phyloP scores from a whole-genome alignment of 306 rosid species.

The Gastrolobium villosum region DNA sequence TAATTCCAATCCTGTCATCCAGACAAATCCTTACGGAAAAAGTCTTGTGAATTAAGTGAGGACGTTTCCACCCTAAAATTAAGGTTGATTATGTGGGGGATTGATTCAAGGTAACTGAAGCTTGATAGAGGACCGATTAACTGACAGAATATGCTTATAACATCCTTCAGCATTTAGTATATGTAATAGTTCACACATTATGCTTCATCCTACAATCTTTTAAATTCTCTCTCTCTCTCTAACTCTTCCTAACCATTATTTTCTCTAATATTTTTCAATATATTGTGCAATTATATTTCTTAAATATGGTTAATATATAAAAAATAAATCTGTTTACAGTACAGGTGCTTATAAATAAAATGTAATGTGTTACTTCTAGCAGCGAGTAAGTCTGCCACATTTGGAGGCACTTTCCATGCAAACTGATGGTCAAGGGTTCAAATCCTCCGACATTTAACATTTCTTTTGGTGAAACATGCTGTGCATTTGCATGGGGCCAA shows the following conservation, averaged over 20 bases:
- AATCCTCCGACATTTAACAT: slow-evolving; percentile 5
- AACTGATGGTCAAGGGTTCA: not conserved
- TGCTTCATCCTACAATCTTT: slow-evolving; percentile 1
- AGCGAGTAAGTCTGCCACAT: slow-evolving; percentile 15
- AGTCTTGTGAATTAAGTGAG: slow-evolving; percentile 1
- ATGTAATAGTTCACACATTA: not conserved
- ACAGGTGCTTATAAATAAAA: not conserved
- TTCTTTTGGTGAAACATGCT: slow-evolving; percentile 1
- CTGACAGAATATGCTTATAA: too few species aligned
- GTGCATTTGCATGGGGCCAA: not conserved
- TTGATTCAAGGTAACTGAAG: too few species aligned
- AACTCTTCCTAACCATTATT: not conserved
- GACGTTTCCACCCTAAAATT: not conserved
- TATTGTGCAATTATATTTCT: too few species aligned
- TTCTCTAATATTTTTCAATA: too few species aligned
- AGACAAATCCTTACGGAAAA: not conserved
- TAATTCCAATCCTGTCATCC: too few species aligned
- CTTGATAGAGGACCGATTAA: too few species aligned
- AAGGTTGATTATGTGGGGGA: too few species aligned
- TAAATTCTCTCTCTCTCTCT: not conserved
- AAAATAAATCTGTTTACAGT: not conserved
- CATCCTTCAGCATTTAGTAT: too few species aligned
- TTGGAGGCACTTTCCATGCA: slow-evolving; percentile 22
- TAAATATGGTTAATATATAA: too few species aligned
- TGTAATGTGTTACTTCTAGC: not conserved